These are phyloP conservation scores for Solanum raphanifolium DNA, from an alignment of 257 asterid genomes.

Conservation along the genomic window DNA sequence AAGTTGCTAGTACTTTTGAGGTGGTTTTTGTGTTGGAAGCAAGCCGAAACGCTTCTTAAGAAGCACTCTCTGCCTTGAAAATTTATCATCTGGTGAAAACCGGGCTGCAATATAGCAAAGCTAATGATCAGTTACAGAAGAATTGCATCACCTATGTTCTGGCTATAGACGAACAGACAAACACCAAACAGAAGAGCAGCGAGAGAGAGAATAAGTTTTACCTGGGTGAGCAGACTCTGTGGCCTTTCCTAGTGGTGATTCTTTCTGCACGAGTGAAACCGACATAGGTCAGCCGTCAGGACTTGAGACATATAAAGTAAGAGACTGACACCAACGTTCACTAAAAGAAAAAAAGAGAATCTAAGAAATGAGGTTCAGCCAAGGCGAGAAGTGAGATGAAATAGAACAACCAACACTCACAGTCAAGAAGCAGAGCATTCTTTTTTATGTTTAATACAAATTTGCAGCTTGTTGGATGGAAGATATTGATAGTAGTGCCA, in stretches of 20 bases:
- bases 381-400: not conserved
- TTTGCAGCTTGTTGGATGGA: not conserved
- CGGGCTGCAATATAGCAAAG: conserved; percentile 41
- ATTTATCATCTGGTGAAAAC: conserved; percentile 76
- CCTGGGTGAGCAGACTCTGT: conserved; percentile 89
- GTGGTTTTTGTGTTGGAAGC: conserved; percentile 69
- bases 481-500: not conserved
- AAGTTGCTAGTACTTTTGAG: conserved; percentile 38
- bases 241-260: conserved; percentile 52
- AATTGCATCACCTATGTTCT: not conserved
- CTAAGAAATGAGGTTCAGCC: not conserved
- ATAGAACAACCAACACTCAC: not conserved
- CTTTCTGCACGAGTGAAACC: conserved; percentile 42
- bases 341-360: not conserved
- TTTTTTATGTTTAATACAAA: not conserved
- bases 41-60: conserved; percentile 75
- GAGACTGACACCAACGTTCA: not conserved
- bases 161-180: not conserved
- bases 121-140: not conserved
- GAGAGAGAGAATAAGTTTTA: conserved; percentile 1
- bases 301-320: not conserved
- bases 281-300: not conserved
- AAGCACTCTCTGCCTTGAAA: conserved; percentile 67
- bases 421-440: not conserved
- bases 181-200: not conserved